These are phyloP conservation scores for Lophiostoma macrostomum DNA, from an alignment of 495 filamentous ascomycete species.

Conservation along the genomic window DNA sequence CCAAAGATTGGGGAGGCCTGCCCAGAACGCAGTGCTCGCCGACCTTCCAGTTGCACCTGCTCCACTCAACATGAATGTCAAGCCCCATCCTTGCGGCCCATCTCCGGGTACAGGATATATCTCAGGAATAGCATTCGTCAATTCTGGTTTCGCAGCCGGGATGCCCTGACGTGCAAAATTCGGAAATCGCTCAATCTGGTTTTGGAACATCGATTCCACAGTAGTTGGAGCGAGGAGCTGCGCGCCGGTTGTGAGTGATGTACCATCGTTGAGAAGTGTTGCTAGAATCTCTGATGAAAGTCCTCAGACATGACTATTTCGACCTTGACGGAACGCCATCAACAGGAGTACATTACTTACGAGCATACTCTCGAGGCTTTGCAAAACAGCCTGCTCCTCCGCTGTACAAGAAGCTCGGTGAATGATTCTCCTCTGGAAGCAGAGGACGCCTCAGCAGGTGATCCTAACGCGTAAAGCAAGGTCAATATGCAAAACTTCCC, in stretches of 20 bases:
- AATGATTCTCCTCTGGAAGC: slow-evolving; percentile 37
- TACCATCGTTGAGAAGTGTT: slow-evolving; percentile 34
- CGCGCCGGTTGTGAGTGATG: slow-evolving; percentile 40
- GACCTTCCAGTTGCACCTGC: slow-evolving; percentile 46
- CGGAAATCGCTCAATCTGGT: slow-evolving; percentile 53
- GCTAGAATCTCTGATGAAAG: slow-evolving; percentile 35
- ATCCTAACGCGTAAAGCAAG: slow-evolving; percentile 43
- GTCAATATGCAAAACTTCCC: no score
- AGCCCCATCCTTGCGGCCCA: slow-evolving; percentile 51
- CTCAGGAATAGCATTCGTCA: slow-evolving; percentile 43
- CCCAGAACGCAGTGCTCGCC: slow-evolving; percentile 45
- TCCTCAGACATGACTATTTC: slow-evolving; percentile 26
- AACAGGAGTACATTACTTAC: no score
- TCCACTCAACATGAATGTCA: slow-evolving; percentile 51
- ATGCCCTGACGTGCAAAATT: slow-evolving; percentile 44
- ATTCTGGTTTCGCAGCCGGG: slow-evolving; percentile 45
- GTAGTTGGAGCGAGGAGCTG: slow-evolving; percentile 46
- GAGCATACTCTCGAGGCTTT: slow-evolving; percentile 53
- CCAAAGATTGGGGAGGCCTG: slow-evolving; percentile 52
- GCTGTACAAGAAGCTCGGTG: slow-evolving; percentile 46
- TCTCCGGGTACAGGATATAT: slow-evolving; percentile 45
- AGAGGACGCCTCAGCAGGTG: slow-evolving; percentile 51
- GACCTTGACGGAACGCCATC: no score
- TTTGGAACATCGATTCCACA: slow-evolving; percentile 54
- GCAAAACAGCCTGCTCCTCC: slow-evolving; percentile 59